Conservation (phyloP, 1,284 basidiomycete species). For the Sutorius eximius region DNA sequence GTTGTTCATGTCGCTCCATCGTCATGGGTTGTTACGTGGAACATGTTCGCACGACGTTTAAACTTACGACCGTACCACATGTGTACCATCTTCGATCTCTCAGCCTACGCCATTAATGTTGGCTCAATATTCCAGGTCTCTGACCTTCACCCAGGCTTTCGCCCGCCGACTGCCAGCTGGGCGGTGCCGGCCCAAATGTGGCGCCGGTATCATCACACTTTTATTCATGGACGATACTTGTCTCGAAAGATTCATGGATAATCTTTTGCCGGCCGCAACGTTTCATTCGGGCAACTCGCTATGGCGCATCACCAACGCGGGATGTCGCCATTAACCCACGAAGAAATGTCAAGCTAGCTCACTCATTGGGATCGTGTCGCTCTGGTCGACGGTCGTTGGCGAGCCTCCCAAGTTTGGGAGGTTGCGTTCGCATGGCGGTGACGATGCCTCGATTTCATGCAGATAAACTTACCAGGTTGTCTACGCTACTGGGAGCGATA, state of each 20-base stretch:
- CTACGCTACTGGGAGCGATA: background rate
- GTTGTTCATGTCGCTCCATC: background rate
- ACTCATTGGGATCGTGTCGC: background rate
- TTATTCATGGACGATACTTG: too few species aligned
- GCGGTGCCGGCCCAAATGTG: too few species aligned
- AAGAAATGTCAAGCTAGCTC: background rate
- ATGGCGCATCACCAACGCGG: background rate
- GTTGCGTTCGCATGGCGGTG: background rate
- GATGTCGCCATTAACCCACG: background rate
- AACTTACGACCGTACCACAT: too few species aligned
- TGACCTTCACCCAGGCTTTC: too few species aligned
- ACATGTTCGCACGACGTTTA: constrained; percentile 6
- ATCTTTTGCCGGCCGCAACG: too few species aligned
- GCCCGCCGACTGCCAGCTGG: too few species aligned
- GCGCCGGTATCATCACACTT: too few species aligned
- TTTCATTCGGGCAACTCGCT: background rate
- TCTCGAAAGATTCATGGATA: too few species aligned
- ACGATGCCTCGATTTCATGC: background rate
- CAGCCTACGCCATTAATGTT: too few species aligned
- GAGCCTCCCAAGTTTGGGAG: constrained; percentile 4
- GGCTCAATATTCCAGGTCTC: too few species aligned
- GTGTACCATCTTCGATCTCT: too few species aligned
- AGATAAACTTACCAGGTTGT: background rate
- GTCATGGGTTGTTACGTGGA: constrained; percentile 1
- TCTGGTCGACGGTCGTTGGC: background rate